phyloP scores from a whole-genome alignment of 306 rosid genomes.

The Lathyrus tuberosus region DNA sequence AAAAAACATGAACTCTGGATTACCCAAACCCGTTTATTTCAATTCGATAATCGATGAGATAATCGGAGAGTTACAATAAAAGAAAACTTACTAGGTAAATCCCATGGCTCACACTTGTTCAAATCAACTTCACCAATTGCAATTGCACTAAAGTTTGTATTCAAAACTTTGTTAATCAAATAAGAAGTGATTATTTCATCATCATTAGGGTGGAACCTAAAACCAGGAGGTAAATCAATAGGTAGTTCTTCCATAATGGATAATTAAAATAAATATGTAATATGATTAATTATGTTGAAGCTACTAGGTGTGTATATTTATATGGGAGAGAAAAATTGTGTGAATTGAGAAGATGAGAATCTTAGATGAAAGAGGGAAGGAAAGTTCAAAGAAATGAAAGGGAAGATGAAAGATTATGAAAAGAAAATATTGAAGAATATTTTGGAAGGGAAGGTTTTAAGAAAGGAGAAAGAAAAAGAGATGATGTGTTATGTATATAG shows the following conservation, averaged over 20 bases:
- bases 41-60: not conserved
- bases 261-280: not conserved
- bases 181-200: constrained; percentile 76
- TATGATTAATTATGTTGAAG: not conserved
- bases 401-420: not conserved
- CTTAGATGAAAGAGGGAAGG: constrained; percentile 12
- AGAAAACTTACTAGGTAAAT: constrained; percentile 57
- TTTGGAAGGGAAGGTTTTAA: constrained; percentile 36
- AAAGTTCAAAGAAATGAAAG: not conserved
- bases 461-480: constrained; percentile 48
- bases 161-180: constrained; percentile 59
- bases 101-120: constrained; percentile 93
- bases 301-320: not conserved
- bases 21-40: not conserved
- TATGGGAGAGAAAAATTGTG: not conserved
- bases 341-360: not conserved
- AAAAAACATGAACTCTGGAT: not conserved
- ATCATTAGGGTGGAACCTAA: constrained; percentile 87
- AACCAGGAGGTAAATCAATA: constrained; percentile 84
- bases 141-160: constrained; percentile 59
- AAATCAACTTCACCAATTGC: constrained; percentile 89
- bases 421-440: not conserved
- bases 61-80: not conserved
- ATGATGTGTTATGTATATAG: constrained; percentile 49
- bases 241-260: constrained; percentile 46